Percentiles rank a stretch among this genome's conserved stretches.
Evolutionary conservation across 1,139 yeast genomes (phyloP).

Genomic region (Diutina scorzettiae): DNA sequence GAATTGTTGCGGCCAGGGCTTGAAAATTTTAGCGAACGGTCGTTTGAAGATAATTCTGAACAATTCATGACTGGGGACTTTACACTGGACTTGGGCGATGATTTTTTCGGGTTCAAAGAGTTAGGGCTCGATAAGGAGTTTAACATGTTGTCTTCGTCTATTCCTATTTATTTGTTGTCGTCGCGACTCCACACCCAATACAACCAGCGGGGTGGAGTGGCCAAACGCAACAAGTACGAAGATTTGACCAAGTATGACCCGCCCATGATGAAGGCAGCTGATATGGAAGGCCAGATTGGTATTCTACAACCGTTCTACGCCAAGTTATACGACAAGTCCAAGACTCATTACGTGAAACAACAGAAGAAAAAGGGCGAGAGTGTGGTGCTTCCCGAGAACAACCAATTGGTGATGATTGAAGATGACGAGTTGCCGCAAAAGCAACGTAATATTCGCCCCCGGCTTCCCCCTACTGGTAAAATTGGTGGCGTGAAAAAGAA

Average conservation of each 20-base stretch:
- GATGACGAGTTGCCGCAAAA: conserved; percentile 78
- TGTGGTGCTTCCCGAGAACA: conserved; percentile 31
- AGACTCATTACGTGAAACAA: conserved; percentile 31
- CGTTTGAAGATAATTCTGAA: conserved; percentile 83
- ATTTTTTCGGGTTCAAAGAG: conserved; percentile 93
- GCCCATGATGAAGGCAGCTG: conserved; percentile 36
- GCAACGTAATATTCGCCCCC: conserved; percentile 68
- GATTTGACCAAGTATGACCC: conserved; percentile 46
- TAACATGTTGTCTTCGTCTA: conserved; percentile 73
- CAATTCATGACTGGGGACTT: conserved; percentile 93
- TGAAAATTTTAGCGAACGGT: conserved; percentile 60
- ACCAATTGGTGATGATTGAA: conserved; percentile 42
- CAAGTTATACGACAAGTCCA: conserved; percentile 41
- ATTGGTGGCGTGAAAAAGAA: conserved; percentile 62
- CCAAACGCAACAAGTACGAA: conserved; percentile 43
- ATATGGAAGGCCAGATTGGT: conserved; percentile 42
- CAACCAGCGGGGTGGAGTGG: conserved; percentile 26
- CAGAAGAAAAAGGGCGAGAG: conserved; percentile 44
- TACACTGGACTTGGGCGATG: conserved; percentile 85
- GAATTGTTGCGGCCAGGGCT: conserved; percentile 79
- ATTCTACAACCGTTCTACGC: conserved; percentile 48
- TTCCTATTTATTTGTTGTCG: conserved; percentile 82
- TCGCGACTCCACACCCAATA: conserved; percentile 55
- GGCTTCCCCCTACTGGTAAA: conserved; percentile 90
- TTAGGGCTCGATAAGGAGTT: conserved; percentile 89